Base-by-base conservation (phyloP, 2,329 filamentous ascomycete species). In the Ustulina deusta region DNA sequence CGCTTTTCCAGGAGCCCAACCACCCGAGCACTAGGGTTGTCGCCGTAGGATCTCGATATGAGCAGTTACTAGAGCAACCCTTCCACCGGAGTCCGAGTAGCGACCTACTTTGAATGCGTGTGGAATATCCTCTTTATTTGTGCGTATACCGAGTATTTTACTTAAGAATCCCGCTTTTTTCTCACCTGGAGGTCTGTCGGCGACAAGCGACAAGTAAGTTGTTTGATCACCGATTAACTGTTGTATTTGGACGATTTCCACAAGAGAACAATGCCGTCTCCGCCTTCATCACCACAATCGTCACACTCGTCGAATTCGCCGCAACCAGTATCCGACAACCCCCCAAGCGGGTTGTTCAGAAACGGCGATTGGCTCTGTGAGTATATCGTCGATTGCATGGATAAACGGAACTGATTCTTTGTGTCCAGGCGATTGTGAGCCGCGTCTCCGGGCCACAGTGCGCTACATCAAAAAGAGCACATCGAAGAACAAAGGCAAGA, bases 401-500 rank as follows among this genome's bases (percentile, higher is more conserved):
- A 38, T 27, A 5, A 42, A 27, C n/a, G 2, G 11, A 42, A n/a
- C 52, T 65, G 20, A 34, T 32, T 32, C 25, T 11, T 46, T 20
- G 48, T 36, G 3, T 22, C 34, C 56, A 84, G 83, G 84, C 74
- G 83, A 88, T 64, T 89, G 87, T 71, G 78, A 75, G 34, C 85
- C 85, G 22, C 81, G 83, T 54, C 78, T 84, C 3, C 83, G 83
- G 3, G 85, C 86, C 2, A 76, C 82, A 3, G 81, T 83, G 46
- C 84, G 85, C 70, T 79, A 82, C 56, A 83, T 84, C 3, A 85
- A 81, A 69, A 87, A 85, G 71, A 80, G 84, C 49, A 80, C 81
- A 3, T 51, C 48, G 4, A 73, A 75, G 34, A 88, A 88, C 70
- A 79, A 84, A 56, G 85, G 85, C n/a, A 78, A 79, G 66, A 81